These are phyloP conservation scores for Leccinum boreale DNA, from an alignment of 768 basidiomycete species.

Conservation along the genomic window DNA sequence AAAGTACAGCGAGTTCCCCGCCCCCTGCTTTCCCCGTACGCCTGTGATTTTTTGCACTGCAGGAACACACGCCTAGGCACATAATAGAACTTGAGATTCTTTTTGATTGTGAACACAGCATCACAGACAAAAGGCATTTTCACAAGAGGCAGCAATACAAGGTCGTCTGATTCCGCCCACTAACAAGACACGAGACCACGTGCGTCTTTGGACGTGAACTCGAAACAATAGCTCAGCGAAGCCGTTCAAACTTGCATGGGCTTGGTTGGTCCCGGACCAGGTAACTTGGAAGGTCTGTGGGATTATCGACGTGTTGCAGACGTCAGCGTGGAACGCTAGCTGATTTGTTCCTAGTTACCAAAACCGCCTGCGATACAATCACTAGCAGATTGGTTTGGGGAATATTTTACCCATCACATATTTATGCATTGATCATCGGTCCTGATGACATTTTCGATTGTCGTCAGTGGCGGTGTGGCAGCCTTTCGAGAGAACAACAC, in stretches of 20 bases:
- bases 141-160: not conserved
- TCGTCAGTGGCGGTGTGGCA: conserved; percentile 8
- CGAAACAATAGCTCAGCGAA: not conserved
- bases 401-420: not conserved
- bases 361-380: not conserved
- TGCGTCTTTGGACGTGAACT: not conserved
- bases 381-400: not conserved
- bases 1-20: not conserved
- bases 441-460: conserved; percentile 9
- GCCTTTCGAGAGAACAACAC: not conserved
- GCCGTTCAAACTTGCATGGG: not conserved
- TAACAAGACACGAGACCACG: not conserved
- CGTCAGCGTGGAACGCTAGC: not conserved
- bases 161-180: conserved; percentile 6
- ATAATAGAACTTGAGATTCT: not conserved
- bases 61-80: conserved; percentile 4
- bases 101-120: not conserved
- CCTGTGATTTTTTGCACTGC: not conserved
- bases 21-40: not conserved
- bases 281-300: not conserved
- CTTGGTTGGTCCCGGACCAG: not conserved
- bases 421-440: conserved; percentile 2
- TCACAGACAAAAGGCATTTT: conserved; percentile 1
- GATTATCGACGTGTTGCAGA: not conserved
- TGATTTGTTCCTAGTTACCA: not conserved